Percentiles rank a stretch among this genome's conserved stretches.
phyloP scores from a whole-genome alignment of 179 eudicot genomes.

The Beta lomatogona region DNA sequence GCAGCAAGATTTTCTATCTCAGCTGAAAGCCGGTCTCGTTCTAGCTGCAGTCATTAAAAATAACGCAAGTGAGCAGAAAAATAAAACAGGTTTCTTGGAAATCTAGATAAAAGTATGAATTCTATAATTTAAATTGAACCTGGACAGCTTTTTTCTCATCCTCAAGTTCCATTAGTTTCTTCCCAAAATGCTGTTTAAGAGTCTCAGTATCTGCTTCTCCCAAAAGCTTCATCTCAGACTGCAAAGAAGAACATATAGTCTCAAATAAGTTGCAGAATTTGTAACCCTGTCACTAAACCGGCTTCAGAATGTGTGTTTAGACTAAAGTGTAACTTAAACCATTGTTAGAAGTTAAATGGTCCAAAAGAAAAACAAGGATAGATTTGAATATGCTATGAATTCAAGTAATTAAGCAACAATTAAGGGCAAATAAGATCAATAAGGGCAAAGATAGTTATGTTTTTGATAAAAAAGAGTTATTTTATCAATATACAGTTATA shows the following conservation, averaged over 20 bases:
- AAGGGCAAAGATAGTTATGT: no score
- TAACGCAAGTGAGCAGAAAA: conserved; percentile 3
- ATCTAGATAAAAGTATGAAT: not conserved
- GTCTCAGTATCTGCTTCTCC: conserved; percentile 84
- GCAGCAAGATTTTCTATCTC: conserved; percentile 90
- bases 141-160: conserved; percentile 96
- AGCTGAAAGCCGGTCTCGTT: conserved; percentile 85
- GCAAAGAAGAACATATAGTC: conserved; percentile 32
- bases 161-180: conserved; percentile 90
- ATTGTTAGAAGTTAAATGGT: not conserved
- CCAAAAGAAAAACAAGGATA: not conserved
- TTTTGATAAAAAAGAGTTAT: no score
- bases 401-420: no score
- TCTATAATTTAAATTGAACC: conserved; percentile 42
- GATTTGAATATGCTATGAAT: not conserved
- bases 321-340: not conserved
- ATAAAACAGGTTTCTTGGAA: conserved; percentile 11
- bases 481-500: no score
- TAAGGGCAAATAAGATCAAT: no score
- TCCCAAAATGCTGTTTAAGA: conserved; percentile 98
- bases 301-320: not conserved
- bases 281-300: not conserved
- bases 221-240: conserved; percentile 99
- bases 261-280: not conserved
- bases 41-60: conserved; percentile 59